Percentiles rank a stretch among this genome's conserved stretches.
These are phyloP conservation scores for Pseudozyma thailandica DNA, from an alignment of 1,284 basidiomycete species.

Conservation along the genomic window DNA sequence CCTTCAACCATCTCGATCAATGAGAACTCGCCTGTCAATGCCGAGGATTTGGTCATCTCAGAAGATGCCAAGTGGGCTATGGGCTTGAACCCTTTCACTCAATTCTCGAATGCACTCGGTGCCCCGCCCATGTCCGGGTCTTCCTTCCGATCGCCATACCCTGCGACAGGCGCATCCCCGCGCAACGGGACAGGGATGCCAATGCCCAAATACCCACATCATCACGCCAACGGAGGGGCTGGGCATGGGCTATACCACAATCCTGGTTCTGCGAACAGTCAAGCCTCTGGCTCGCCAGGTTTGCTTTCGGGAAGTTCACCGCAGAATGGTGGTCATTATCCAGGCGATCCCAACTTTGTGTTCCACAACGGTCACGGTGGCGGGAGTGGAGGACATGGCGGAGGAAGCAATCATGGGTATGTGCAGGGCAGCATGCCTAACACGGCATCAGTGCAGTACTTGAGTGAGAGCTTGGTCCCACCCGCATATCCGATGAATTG, in stretches of 20 bases:
- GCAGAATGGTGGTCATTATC: slow-evolving; percentile 9
- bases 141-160: slow-evolving; percentile 22
- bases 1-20: slow-evolving; percentile 51
- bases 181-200: slow-evolving; percentile 12
- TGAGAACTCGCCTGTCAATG: slow-evolving; percentile 51
- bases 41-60: slow-evolving; percentile 44
- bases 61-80: slow-evolving; percentile 50
- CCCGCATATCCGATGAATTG: slow-evolving; percentile 50
- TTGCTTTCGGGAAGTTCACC: slow-evolving; percentile 31
- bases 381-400: slow-evolving; percentile 1
- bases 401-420: slow-evolving; percentile 3
- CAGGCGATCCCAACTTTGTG: slow-evolving; percentile 12
- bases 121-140: background rate
- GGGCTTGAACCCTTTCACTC: slow-evolving; percentile 42
- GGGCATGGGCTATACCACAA: slow-evolving; percentile 31
- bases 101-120: slow-evolving; percentile 21
- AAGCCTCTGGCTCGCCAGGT: slow-evolving; percentile 33
- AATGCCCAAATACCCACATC: slow-evolving; percentile 11
- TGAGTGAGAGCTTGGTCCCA: slow-evolving; percentile 44
- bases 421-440: slow-evolving; percentile 8
- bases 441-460: slow-evolving; percentile 24
- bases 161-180: slow-evolving; percentile 15
- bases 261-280: slow-evolving; percentile 12
- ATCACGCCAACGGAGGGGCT: slow-evolving; percentile 11
- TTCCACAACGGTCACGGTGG: slow-evolving; percentile 25